Percentiles rank a stretch among this genome's conserved stretches.
Conservation (phyloP, 2,329 filamentous ascomycete species). For the Beauveria australis region DNA sequence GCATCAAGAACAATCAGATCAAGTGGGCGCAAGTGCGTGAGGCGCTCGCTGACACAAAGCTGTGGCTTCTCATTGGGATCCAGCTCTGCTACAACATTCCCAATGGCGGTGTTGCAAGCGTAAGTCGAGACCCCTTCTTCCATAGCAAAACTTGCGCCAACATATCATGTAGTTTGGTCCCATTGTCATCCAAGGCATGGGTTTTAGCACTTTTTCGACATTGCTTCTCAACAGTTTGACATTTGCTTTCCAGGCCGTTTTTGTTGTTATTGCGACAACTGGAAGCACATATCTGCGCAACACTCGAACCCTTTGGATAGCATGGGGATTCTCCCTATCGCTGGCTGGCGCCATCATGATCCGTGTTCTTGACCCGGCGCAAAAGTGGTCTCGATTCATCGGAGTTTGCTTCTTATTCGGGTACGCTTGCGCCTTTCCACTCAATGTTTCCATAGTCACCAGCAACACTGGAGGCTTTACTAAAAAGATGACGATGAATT, state of each 20-base stretch:
- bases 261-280: constrained; percentile 17
- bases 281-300: constrained; percentile 19
- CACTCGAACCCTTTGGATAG: constrained; percentile 20
- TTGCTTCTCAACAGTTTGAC: constrained; percentile 16
- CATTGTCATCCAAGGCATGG: constrained; percentile 20
- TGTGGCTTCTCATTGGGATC: constrained; percentile 20
- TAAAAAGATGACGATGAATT: constrained; percentile 50
- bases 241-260: constrained; percentile 17
- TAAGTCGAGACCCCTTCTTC: not conserved
- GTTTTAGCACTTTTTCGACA: constrained; percentile 17
- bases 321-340: constrained; percentile 15
- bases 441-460: constrained; percentile 46
- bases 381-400: constrained; percentile 17
- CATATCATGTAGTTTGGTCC: constrained; percentile 17
- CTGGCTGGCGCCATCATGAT: constrained; percentile 19
- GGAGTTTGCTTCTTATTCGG: constrained; percentile 44
- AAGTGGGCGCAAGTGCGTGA: constrained; percentile 19
- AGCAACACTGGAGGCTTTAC: constrained; percentile 53
- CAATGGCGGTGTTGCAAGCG: constrained; percentile 22
- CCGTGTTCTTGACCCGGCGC: constrained; percentile 13
- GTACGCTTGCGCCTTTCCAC: constrained; percentile 32
- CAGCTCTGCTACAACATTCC: constrained; percentile 21
- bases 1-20: constrained; percentile 24
- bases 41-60: constrained; percentile 19
- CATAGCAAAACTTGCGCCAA: not conserved